Base-by-base conservation (phyloP, 768 basidiomycete genomes). In the Termitomyces sp. region DNA sequence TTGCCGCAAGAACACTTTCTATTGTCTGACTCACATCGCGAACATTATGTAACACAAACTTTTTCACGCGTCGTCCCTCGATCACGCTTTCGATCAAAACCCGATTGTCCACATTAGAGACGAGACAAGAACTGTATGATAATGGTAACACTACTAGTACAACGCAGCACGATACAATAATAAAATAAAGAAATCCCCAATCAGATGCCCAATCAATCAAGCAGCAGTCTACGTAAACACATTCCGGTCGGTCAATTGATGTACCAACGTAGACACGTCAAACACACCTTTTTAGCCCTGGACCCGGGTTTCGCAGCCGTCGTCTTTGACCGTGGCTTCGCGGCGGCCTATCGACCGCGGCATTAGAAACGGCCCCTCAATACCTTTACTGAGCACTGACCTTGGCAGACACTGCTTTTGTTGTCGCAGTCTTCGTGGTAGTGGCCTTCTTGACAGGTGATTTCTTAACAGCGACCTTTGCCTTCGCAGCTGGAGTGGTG, bases 271-370 rank as follows among this genome's bases (percentile, higher is more conserved):
- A 19, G 45, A 56, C 12, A 58, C 38, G 50, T 47, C 46, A 40
- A 30, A 57, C 60, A 21, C 19, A 68, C 67, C 70, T 69, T 71
- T 66, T 68, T 74, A 15, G 70, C 70, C 61, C 57, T 54, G 50
- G 65, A 66, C 53, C 55, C 59, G 37, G 65, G 65, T 61, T 67
- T 70, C 44, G 60, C 56, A 21, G 50, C 35, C 31, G 62, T 46
- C 26, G 62, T 59, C 65, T 67, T 69, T 38, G 71, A 65, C 49
- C 68, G 64, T 21, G 71, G 66, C 63, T 71, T 73, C 14, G 65
- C 61, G 33, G 68, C 62, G n/a, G 68, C 63, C 70, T 72, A 41
- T 4, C 50, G 28, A 53, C 6, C 15, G 51, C 44, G 1, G 26
- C 43, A 50, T 58, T 48, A 58, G 48, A 28, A 21, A 14, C 28